A percentile compares a stretch with the other conserved stretches of the same genome.
Conservation (phyloP, 306 rosid genomes). For the Coriaria nepalensis region DNA sequence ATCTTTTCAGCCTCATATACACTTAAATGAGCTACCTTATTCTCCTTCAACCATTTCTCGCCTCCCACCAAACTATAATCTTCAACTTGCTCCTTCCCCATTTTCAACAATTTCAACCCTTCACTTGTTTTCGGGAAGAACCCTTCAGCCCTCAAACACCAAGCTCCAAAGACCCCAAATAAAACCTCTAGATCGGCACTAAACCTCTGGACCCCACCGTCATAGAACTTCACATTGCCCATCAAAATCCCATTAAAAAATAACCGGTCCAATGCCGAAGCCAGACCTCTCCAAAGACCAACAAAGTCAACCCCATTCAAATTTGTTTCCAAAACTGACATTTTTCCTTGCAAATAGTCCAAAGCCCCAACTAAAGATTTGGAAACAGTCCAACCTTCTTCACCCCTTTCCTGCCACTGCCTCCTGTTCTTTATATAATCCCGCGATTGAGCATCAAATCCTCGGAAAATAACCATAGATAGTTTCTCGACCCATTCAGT, state of each 20-base stretch:
- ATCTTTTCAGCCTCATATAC: conserved; percentile 51
- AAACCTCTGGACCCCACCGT: conserved; percentile 60
- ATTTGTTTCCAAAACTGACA: conserved; percentile 40
- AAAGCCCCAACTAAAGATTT: conserved; percentile 54
- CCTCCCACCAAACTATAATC: conserved; percentile 35
- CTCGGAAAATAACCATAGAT: conserved; percentile 64
- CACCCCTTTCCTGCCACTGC: conserved; percentile 77
- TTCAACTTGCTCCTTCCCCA: conserved; percentile 36
- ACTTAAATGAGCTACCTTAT: conserved; percentile 42
- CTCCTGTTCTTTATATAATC: conserved; percentile 70
- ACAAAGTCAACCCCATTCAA: conserved; percentile 61
- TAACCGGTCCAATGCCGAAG: conserved; percentile 54
- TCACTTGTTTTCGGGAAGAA: conserved; percentile 67
- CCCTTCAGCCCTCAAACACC: conserved; percentile 87
- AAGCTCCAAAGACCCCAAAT: conserved; percentile 65
- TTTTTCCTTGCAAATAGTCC: conserved; percentile 61
- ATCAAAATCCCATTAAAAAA: conserved; percentile 42
- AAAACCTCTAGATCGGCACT: conserved; percentile 51
- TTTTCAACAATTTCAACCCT: conserved; percentile 61
- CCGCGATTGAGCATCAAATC: conserved; percentile 58
- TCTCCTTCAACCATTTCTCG: conserved; percentile 60
- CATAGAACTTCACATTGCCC: conserved; percentile 48
- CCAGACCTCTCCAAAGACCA: conserved; percentile 81
- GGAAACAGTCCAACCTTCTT: conserved; percentile 74
- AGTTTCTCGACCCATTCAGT: conserved; percentile 68